Evolutionary conservation across 805 yeast species (phyloP), one percentile per base, ranked within the genome.

Genomic region (Candida broadrunensis): DNA sequence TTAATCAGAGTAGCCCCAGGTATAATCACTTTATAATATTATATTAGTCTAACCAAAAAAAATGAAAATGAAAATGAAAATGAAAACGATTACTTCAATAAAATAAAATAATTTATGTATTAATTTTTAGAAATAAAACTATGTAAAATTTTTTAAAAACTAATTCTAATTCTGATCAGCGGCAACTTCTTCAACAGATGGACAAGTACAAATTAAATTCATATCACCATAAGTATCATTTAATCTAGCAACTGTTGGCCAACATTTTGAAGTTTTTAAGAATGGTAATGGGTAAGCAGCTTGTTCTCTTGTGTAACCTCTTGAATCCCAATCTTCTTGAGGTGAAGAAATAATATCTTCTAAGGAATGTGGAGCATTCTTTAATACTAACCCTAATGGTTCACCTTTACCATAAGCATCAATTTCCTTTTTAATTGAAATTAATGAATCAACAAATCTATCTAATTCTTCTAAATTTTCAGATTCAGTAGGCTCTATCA

Each of bases 401-500:
- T 79, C 80, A 24, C 87, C 88, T 1, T 70, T 70, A 44, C 84
- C 81, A 41, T 81, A 80, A 8, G 80, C 84, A 37, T 77, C 81
- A 51, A 93, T 90, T 67, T 93, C 99, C 41, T 67, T 61, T 58
- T 90, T 81, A 46, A 93, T 93, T 3, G 88, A 63, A 45, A 93
- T 80, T 74, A 93, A 75, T 1, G 98, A 79, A 48, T 88, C 89
- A 41, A 89, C 83, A 65, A 93, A 91, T 56, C 97, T 77, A 65
- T 93, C 91, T 46, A 93, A 73, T 67, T 93, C 99, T 41, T 75
- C 86, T 55, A 84, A 67, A 57, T 88, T 81, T 68, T 93, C 99
- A 15, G 93, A 83, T 68, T 93, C 99, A 3, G 99, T 93, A 44
- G 99, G 99, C 70, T 93, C 99, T 48, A 93, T 81, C 99, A 93